Evolutionary conservation across 2,329 filamentous ascomycete genomes (phyloP), one percentile per base, ranked within the genome.

Genomic region (Chaetomium olivaceum): DNA sequence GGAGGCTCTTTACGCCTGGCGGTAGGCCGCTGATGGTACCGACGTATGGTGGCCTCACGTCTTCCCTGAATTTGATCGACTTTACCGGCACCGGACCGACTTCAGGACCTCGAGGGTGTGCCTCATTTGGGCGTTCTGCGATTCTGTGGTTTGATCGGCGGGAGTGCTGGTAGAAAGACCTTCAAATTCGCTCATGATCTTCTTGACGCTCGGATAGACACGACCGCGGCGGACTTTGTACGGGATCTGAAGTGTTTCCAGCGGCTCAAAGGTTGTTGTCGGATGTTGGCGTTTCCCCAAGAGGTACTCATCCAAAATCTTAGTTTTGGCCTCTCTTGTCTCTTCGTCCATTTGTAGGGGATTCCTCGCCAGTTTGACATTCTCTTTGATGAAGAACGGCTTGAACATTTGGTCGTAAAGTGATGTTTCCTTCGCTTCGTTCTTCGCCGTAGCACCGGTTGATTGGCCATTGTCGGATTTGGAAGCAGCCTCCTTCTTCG

Each of bases 321-420:
- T 73, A 31, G 80, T 82, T 74, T 85, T 88, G 59, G 73, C 78
- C n/a, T 80, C 74, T 29, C 81, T 79, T 0, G 85, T 84, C 66
- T 87, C 81, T 1, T 83, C 74, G 69, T 91, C 88, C 75, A 89
- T 82, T 48, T 82, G 76, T 31, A 86, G 86, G 2, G 80, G 81
- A 58, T 82, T 79, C 0, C 83, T 82, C 0, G 93, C 92, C 61
- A 97, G 71, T n/a, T 79, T 85, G 1, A 92, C 90, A 72, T 92
- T 85, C 2, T 88, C 83, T 65, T 92, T 90, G 55, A 95, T 74
- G 68, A 90, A 93, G 76, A 97, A 98, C 0, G 91, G 88, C 36
- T 92, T 85, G 73, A 98, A 98, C 43, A 83, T 80, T 70, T 87
- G 88, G 21, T 90, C 80, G 70, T 92, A 93, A 54, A 86, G 83